Evolutionary conservation across 768 basidiomycete species (phyloP).

Genomic region (Auricularia auricula-judae): DNA sequence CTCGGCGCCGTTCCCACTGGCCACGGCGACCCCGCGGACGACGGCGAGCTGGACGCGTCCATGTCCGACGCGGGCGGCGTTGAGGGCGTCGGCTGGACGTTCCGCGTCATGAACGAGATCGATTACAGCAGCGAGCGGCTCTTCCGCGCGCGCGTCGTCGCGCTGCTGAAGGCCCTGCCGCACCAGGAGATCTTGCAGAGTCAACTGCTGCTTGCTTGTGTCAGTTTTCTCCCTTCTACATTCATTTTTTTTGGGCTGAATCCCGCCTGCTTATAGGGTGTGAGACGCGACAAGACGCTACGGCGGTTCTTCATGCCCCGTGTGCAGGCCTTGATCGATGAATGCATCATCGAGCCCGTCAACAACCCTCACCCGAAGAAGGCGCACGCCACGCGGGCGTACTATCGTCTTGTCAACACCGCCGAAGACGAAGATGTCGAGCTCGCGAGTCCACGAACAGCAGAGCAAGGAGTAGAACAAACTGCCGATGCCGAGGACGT

Average conservation of each 20-base stretch:
- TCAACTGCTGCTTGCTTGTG: not conserved
- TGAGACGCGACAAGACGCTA: constrained; percentile 40
- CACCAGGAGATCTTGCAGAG: not conserved
- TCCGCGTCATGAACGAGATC: constrained; percentile 9
- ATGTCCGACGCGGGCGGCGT: not conserved
- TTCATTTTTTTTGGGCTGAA: not conserved
- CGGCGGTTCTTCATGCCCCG: constrained; percentile 75
- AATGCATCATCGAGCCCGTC: constrained; percentile 67
- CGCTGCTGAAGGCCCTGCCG: constrained; percentile 38
- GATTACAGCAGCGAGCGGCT: constrained; percentile 27
- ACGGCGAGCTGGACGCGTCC: constrained; percentile 25
- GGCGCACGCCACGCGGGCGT: not conserved
- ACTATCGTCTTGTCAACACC: not conserved
- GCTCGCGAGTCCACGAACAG: not conserved
- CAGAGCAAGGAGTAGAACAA: not conserved
- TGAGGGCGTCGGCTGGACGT: constrained; percentile 14
- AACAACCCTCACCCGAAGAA: constrained; percentile 12
- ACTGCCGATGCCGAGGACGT: not conserved
- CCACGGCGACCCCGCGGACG: constrained; percentile 18
- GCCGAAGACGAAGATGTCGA: not conserved
- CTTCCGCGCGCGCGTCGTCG: constrained; percentile 58
- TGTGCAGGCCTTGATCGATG: constrained; percentile 59
- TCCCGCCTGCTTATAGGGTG: not conserved
- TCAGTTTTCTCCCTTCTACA: not conserved
- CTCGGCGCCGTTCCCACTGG: constrained; percentile 17